Percentiles rank a stretch among this genome's conserved stretches.
Evolutionary conservation across 768 basidiomycete genomes (phyloP).

Genomic region (Glaciozyma martinii): DNA sequence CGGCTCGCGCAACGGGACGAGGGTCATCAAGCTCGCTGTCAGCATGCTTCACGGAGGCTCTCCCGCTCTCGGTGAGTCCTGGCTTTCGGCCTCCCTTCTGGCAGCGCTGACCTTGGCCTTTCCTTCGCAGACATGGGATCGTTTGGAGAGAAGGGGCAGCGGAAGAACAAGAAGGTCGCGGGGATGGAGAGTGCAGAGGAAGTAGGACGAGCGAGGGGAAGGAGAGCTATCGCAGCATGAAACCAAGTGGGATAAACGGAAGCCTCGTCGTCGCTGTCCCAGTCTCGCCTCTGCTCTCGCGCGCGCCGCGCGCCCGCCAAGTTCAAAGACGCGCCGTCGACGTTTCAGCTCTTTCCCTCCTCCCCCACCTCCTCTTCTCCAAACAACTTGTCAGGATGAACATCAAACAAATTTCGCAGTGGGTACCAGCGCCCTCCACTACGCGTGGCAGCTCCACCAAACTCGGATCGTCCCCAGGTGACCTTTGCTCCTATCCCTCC

Average conservation of each 20-base stretch:
- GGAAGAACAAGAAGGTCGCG: constrained; percentile 30
- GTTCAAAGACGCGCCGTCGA: neutral
- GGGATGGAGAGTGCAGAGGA: constrained; percentile 29
- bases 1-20: constrained; percentile 77
- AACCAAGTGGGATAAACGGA: neutral
- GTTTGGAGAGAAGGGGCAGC: constrained; percentile 26
- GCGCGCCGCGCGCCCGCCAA: no score
- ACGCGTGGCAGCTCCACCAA: constrained; percentile 23
- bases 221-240: constrained; percentile 1
- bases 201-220: constrained; percentile 17
- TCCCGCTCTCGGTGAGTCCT: constrained; percentile 52
- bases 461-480: constrained; percentile 10
- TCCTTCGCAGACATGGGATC: constrained; percentile 26
- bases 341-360: neutral
- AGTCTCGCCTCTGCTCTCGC: no score
- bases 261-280: neutral
- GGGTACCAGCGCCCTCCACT: neutral
- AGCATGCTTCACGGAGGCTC: constrained; percentile 77
- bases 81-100: no score
- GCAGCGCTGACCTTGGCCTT: no score
- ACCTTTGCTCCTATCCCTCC: no score
- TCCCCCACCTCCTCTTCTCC: no score
- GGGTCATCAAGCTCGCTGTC: constrained; percentile 76
- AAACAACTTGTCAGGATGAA: neutral
- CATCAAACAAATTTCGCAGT: neutral